These are phyloP conservation scores for Euphorbia lathyris DNA, from an alignment of 345 rosid genomes.

Conservation along the genomic window DNA sequence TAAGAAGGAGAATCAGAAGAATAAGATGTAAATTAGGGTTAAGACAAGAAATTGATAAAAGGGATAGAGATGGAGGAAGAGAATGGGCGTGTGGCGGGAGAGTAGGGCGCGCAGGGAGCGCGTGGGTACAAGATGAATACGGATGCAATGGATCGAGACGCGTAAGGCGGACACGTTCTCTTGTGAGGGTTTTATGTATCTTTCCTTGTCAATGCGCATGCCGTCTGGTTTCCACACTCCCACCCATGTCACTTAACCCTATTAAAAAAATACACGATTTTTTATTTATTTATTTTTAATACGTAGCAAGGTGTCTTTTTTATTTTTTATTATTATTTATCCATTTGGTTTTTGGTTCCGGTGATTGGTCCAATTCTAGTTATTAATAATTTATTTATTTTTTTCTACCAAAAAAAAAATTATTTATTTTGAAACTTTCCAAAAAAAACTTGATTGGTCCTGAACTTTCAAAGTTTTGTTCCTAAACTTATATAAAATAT, in stretches of 20 bases:
- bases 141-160: background rate
- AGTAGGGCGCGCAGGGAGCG: background rate
- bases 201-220: background rate
- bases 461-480: too few relatives aligned
- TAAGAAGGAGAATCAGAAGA: background rate
- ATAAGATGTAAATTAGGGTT: background rate
- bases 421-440: too few relatives aligned
- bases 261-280: too few relatives aligned
- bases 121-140: conserved; percentile 2
- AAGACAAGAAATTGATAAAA: background rate
- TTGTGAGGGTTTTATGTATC: background rate
- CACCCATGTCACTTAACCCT: conserved; percentile 4
- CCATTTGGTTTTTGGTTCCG: too few relatives aligned
- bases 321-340: too few relatives aligned
- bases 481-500: too few relatives aligned
- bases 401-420: too few relatives aligned
- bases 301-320: too few relatives aligned
- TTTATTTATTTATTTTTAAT: too few relatives aligned
- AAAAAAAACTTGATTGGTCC: too few relatives aligned
- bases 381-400: too few relatives aligned
- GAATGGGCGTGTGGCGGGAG: conserved; percentile 9
- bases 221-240: background rate
- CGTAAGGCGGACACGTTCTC: conserved; percentile 7
- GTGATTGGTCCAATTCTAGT: too few relatives aligned
- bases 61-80: background rate